Conservation (phyloP, 495 filamentous ascomycete genomes). For the Tirmania nivea region DNA sequence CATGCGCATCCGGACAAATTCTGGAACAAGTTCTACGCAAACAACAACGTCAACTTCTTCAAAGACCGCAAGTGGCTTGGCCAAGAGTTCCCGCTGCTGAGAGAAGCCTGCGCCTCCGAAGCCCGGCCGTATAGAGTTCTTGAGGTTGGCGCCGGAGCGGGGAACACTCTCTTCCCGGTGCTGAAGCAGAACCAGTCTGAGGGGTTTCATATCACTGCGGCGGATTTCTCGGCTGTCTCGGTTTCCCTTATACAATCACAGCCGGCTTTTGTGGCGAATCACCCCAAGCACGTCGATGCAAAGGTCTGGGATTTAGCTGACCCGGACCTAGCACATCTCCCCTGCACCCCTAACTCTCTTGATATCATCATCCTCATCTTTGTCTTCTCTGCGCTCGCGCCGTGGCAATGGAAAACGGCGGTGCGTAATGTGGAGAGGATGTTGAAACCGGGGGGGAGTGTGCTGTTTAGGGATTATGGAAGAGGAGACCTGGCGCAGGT, state of each 20-base stretch:
- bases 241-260: slow-evolving; percentile 69
- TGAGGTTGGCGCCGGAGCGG: slow-evolving; percentile 86
- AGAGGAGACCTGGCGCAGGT: slow-evolving; percentile 90
- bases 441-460: slow-evolving; percentile 69
- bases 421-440: slow-evolving; percentile 59
- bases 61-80: slow-evolving; percentile 92
- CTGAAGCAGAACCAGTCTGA: slow-evolving; percentile 59
- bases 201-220: slow-evolving; percentile 60
- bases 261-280: slow-evolving; percentile 27
- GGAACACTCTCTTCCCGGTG: slow-evolving; percentile 88
- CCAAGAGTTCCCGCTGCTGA: slow-evolving; percentile 77
- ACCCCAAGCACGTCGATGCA: slow-evolving; percentile 35
- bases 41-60: slow-evolving; percentile 92
- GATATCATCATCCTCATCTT: slow-evolving; percentile 89
- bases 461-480: slow-evolving; percentile 90
- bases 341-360: slow-evolving; percentile 51
- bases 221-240: slow-evolving; percentile 79
- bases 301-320: slow-evolving; percentile 79
- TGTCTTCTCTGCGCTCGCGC: slow-evolving; percentile 81
- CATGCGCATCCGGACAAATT: slow-evolving; percentile 70
- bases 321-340: slow-evolving; percentile 24
- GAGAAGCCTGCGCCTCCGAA: not conserved
- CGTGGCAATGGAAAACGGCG: slow-evolving; percentile 62
- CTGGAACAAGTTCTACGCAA: slow-evolving; percentile 93
- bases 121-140: slow-evolving; percentile 35